Evolutionary conservation across 768 basidiomycete genomes (phyloP).

Genomic region (Kwoniella heveanensis): DNA sequence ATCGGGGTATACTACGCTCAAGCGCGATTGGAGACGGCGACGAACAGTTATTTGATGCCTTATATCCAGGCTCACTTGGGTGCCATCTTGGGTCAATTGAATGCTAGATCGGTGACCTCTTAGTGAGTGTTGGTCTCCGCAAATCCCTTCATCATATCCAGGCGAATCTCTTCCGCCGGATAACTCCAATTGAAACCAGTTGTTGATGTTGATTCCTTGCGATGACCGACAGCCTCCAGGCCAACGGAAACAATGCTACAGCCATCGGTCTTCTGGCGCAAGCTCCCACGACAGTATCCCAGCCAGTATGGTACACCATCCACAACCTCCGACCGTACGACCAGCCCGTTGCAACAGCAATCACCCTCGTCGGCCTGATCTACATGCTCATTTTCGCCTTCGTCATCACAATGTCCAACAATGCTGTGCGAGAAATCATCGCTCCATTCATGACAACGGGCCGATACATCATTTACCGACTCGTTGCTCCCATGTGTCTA

Average conservation of each 20-base stretch:
- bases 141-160: conserved; percentile 9
- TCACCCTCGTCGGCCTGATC: conserved; percentile 59
- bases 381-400: conserved; percentile 55
- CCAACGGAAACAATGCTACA: conserved; percentile 55
- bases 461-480: conserved; percentile 56
- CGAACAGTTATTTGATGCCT: conserved; percentile 58
- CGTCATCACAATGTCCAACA: conserved; percentile 51
- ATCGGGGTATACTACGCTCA: conserved; percentile 60
- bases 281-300: conserved; percentile 58
- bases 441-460: conserved; percentile 57
- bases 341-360: conserved; percentile 58
- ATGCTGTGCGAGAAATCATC: conserved; percentile 52
- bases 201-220: too few species aligned
- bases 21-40: conserved; percentile 59
- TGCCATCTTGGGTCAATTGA: conserved; percentile 28
- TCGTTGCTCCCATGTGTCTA: conserved; percentile 54
- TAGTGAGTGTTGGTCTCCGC: conserved; percentile 38
- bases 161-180: too few species aligned
- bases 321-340: conserved; percentile 59
- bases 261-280: conserved; percentile 57
- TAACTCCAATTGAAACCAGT: too few species aligned
- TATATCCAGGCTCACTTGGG: conserved; percentile 45
- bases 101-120: conserved; percentile 32
- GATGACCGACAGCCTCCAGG: conserved; percentile 27
- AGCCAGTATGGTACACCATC: conserved; percentile 54